Percentiles rank a stretch among this genome's conserved stretches.
phyloP scores from a whole-genome alignment of 2,329 filamentous ascomycete species.

The Penicillium nordicum region DNA sequence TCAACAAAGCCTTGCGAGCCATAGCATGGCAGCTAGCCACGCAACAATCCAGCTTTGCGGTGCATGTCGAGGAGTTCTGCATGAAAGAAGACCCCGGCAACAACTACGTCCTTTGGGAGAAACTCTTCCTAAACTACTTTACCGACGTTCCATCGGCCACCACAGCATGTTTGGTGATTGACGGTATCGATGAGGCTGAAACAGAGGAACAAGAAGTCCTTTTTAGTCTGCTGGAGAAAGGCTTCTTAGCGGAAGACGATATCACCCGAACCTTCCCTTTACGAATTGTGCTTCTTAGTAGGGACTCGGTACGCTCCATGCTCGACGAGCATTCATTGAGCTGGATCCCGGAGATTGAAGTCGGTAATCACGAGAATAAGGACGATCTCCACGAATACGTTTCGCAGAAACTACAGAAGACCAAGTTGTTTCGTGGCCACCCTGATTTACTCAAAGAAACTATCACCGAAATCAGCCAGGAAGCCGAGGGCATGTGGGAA shows the following conservation, averaged over 20 bases:
- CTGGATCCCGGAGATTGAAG: background rate
- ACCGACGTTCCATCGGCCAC: no score
- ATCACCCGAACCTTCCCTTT: background rate
- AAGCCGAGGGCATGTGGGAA: background rate
- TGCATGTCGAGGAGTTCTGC: no score
- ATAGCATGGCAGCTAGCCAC: no score
- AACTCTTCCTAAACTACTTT: no score
- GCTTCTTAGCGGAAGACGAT: background rate
- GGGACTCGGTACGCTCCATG: background rate
- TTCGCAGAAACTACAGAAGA: background rate
- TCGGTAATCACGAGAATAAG: background rate
- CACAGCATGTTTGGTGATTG: no score
- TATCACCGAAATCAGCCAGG: background rate
- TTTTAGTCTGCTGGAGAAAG: no score
- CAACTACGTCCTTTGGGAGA: no score
- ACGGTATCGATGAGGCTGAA: no score
- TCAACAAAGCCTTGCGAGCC: no score
- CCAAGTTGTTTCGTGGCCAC: background rate
- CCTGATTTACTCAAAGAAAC: background rate
- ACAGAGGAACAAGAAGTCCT: no score
- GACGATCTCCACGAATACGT: background rate
- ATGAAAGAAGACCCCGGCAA: no score
- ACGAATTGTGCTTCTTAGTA: background rate
- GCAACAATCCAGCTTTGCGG: no score
- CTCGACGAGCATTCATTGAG: background rate